phyloP scores from a whole-genome alignment of 257 asterid genomes.

The Solanum clarkiae region DNA sequence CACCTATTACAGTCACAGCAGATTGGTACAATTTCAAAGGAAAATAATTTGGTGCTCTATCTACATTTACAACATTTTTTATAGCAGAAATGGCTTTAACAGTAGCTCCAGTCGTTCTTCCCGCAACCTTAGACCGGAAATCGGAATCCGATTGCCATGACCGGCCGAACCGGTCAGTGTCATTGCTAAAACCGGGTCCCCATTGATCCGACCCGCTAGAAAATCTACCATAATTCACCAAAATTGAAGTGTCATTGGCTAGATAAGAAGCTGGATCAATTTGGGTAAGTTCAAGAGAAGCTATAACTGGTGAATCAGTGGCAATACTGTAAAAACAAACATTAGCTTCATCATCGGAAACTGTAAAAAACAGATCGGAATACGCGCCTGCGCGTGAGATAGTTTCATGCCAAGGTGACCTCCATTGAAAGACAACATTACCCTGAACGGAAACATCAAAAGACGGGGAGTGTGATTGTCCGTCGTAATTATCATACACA shows the following conservation, averaged over 20 bases:
- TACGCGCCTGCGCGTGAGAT: constrained; percentile 71
- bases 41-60: constrained; percentile 57
- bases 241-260: constrained; percentile 7
- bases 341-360: constrained; percentile 27
- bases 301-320: constrained; percentile 82
- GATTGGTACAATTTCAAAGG: constrained; percentile 72
- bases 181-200: constrained; percentile 91
- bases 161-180: constrained; percentile 66
- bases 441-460: constrained; percentile 88
- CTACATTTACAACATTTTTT: constrained; percentile 29
- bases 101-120: constrained; percentile 19
- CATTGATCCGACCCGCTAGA: constrained; percentile 80
- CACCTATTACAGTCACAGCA: constrained; percentile 38
- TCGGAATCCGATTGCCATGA: constrained; percentile 68
- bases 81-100: constrained; percentile 59
- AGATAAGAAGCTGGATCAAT: constrained; percentile 45
- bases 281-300: constrained; percentile 47
- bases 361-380: constrained; percentile 67
- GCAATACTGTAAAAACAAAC: constrained; percentile 92
- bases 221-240: constrained; percentile 78
- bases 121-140: constrained; percentile 13
- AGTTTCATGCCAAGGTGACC: constrained; percentile 73
- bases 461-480: constrained; percentile 72
- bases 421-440: constrained; percentile 76
- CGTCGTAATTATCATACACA: constrained; percentile 86